These are phyloP conservation scores for Vaucheria bursata DNA, from an alignment of 352 stramenopile species.

Conservation along the genomic window DNA sequence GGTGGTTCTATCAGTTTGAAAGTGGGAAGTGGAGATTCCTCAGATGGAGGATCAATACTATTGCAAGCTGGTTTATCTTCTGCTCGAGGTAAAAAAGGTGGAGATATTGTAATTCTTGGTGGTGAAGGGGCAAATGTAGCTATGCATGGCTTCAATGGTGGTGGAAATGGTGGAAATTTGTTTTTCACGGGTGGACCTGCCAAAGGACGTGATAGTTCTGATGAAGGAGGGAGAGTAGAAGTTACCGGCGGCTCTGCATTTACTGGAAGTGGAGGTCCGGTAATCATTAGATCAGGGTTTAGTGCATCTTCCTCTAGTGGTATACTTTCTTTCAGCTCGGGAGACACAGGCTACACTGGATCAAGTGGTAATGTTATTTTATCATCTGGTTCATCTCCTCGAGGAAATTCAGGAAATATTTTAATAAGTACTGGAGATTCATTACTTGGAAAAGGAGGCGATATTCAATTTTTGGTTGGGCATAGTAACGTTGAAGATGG, in stretches of 20 bases:
- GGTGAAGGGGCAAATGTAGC: slow-evolving; percentile 53
- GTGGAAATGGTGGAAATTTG: slow-evolving; percentile 56
- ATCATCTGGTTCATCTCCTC: slow-evolving; percentile 24
- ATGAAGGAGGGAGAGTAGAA: slow-evolving; percentile 34
- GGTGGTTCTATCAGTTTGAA: slow-evolving; percentile 43
- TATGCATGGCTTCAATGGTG: slow-evolving; percentile 60
- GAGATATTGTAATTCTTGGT: slow-evolving; percentile 52
- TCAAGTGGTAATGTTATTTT: slow-evolving; percentile 27
- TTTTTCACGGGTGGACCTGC: slow-evolving; percentile 40
- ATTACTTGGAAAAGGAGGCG: slow-evolving; percentile 14
- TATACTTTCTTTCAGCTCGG: slow-evolving; percentile 19
- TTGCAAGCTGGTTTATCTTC: slow-evolving; percentile 43
- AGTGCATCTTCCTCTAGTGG: slow-evolving; percentile 24
- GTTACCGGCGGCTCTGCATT: slow-evolving; percentile 46
- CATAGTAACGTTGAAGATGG: slow-evolving; percentile 11
- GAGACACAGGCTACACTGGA: slow-evolving; percentile 19
- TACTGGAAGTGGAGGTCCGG: slow-evolving; percentile 20
- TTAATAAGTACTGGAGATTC: slow-evolving; percentile 23
- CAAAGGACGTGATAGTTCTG: slow-evolving; percentile 26
- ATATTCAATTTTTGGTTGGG: slow-evolving; percentile 17
- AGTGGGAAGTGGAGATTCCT: slow-evolving; percentile 40
- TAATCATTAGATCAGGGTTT: slow-evolving; percentile 23
- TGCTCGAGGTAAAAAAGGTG: slow-evolving; percentile 49
- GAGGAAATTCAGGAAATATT: slow-evolving; percentile 24
- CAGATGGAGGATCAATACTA: slow-evolving; percentile 31